These are phyloP conservation scores for Aegilops speltoides DNA, from an alignment of 176 grass and related monocot genomes.

Conservation along the genomic window DNA sequence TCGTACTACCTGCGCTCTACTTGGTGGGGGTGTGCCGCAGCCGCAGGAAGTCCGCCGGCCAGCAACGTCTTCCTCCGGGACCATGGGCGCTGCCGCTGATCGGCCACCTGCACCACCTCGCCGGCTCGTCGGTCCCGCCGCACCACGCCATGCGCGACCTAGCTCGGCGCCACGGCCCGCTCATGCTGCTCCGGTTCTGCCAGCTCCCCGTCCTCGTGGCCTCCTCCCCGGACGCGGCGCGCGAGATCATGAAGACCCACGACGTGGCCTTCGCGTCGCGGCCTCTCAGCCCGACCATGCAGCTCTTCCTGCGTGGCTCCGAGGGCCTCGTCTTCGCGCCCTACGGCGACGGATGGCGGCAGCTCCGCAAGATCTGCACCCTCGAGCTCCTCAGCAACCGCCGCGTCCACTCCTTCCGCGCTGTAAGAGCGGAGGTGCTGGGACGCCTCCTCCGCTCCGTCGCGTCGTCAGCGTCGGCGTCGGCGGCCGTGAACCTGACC, in stretches of 20 bases:
- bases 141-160: background rate
- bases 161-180: background rate
- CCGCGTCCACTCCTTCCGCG: constrained; percentile 1
- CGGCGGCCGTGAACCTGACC: background rate
- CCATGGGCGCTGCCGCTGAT: background rate
- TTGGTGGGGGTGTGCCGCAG: background rate
- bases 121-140: background rate
- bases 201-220: background rate
- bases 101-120: background rate
- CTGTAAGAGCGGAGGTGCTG: background rate
- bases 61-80: background rate
- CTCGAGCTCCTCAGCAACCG: constrained; percentile 21
- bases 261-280: background rate
- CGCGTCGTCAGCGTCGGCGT: background rate
- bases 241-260: background rate
- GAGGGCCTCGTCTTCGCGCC: background rate
- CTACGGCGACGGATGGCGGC: constrained; percentile 22
- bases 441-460: background rate
- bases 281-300: background rate
- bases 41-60: background rate
- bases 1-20: background rate
- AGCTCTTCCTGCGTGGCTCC: background rate
- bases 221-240: background rate
- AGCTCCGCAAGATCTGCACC: constrained; percentile 34
- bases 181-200: background rate